Conservation (phyloP, 371 early-diverging fungal species). For the Actinomucor elegans region DNA sequence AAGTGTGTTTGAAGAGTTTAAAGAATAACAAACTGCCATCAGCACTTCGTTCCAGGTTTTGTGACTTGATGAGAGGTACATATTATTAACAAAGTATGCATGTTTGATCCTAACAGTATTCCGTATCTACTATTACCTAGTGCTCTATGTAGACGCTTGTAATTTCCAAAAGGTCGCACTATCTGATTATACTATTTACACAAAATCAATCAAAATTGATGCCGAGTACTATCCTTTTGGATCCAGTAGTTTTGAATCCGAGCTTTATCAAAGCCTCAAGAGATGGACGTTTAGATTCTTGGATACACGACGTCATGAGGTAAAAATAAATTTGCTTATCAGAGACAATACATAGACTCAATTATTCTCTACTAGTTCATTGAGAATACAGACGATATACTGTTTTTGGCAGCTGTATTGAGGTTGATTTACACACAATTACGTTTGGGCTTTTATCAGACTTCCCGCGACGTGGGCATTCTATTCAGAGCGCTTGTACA, state of each 20-base stretch:
- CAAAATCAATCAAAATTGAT: slow-evolving; percentile 14
- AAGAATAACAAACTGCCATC: slow-evolving; percentile 36
- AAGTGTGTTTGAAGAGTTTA: slow-evolving; percentile 42
- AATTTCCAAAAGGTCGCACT: slow-evolving; percentile 27
- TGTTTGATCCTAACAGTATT: too few species aligned
- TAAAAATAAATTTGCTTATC: neutral
- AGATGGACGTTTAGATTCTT: slow-evolving; percentile 31
- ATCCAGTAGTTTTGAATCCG: slow-evolving; percentile 12
- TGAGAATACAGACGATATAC: slow-evolving; percentile 22
- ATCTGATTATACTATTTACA: slow-evolving; percentile 33
- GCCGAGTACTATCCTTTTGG: slow-evolving; percentile 26
- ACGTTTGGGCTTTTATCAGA: slow-evolving; percentile 36
- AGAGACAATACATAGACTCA: neutral
- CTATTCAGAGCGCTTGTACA: slow-evolving; percentile 38
- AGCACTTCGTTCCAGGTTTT: slow-evolving; percentile 37
- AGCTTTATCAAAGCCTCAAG: slow-evolving; percentile 32
- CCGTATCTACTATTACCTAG: too few species aligned
- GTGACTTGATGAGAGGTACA: slow-evolving; percentile 47
- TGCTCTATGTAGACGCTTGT: slow-evolving; percentile 24
- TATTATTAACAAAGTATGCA: too few species aligned
- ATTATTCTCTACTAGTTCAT: slow-evolving; percentile 14
- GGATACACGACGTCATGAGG: slow-evolving; percentile 23
- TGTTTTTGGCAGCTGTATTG: slow-evolving; percentile 33
- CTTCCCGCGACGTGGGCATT: slow-evolving; percentile 24
- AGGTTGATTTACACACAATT: slow-evolving; percentile 36